Evolutionary conservation across 306 rosid species (phyloP), one percentile per base, ranked within the genome.

Genomic region (Pyrus pyrifolia): DNA sequence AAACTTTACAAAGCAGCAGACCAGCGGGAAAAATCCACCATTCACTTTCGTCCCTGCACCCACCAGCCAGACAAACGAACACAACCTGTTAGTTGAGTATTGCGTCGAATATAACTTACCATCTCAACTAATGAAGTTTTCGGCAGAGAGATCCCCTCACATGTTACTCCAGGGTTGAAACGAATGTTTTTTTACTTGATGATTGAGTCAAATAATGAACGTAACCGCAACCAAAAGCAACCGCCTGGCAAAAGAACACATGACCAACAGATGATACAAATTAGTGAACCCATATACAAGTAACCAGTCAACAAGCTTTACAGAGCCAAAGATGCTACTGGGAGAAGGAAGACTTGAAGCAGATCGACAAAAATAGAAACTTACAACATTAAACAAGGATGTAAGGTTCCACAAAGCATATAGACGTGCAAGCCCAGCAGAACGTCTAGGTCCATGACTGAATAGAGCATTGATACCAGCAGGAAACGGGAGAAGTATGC

Each of bases 401-500:
- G 97, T 88, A 80, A 96, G 82, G 79, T 92, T 96, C 99, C 99
- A 96, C 71, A 91, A 70, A 45, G 98, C 99, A 85, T 96, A 89
- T 71, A 92, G 82, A 40, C 99, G 99, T 44, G 99, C 96, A 59
- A 96, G 97, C 81, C 99, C 93, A 38, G 99, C 97, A 67, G 99
- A 96, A 65, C 91, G 99, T 80, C 99, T 89, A 49, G 98, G 98
- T 67, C 97, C 99, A 70, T 96, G 99, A 83, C 99, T 96, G 83
- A 96, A 96, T 40, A 96, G 95, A 82, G 99, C 98, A 89, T 96
- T 96, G 70, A 96, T 96, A 78, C 99, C 99, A 59, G 93, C 98
- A 76, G 99, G 99, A 85, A 96, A 96, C 42, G 99, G 97, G 77
- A 96, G 97, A 81, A 96, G 88, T 91, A 92, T 85, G 76, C 90